Base-by-base conservation (phyloP, 495 filamentous ascomycete species). In the Pseudomonodictys pantanalensis region DNA sequence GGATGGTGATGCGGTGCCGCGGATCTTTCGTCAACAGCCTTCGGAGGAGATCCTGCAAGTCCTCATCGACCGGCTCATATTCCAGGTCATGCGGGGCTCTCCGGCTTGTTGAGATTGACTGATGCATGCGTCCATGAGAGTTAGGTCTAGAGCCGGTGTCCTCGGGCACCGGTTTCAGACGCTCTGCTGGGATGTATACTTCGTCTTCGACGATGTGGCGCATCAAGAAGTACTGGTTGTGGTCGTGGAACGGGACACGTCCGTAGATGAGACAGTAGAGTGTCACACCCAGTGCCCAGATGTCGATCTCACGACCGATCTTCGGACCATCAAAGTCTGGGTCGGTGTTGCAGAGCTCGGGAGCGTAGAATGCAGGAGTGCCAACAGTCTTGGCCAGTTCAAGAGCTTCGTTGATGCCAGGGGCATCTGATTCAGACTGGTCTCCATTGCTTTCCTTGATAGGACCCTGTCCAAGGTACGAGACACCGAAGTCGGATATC, bases 401-500 rank as follows among this genome's bases (percentile, higher is more conserved):
- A 51, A 92, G 82, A 30, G 95, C 92, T 72, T 95, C 90, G 65
- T 96, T 90, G 44, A 92, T 79, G 64, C 93, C 89, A 3, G 80
- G 81, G 11, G 89, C 87, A 64, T 96, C 90, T 12, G 87, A 88
- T 71, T 96, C 91, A 15, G 84, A 87, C 17, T 91, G 77, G 39
- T 87, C 84, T 60, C 92, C 90, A 65, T 88, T 84, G 10, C 85
- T 78, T 53, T 92, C 88, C 58, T 88, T 87, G 42, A 86, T 81
- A 0, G 90, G 88, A 49, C 20, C 20, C 6, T 88, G 83, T 20
- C 93, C 95, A 42, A 97, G 85, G 71, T 97, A 99, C 0, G 93
- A 97, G 3, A 99, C 93, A 26, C 93, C 93, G 75, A 99, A 99
- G 69, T 99, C 93, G n/a, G 93, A 97, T 45, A 99, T 99, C 77